Evolutionary conservation across 306 rosid species (phyloP).

Genomic region (Nissolia schottii): DNA sequence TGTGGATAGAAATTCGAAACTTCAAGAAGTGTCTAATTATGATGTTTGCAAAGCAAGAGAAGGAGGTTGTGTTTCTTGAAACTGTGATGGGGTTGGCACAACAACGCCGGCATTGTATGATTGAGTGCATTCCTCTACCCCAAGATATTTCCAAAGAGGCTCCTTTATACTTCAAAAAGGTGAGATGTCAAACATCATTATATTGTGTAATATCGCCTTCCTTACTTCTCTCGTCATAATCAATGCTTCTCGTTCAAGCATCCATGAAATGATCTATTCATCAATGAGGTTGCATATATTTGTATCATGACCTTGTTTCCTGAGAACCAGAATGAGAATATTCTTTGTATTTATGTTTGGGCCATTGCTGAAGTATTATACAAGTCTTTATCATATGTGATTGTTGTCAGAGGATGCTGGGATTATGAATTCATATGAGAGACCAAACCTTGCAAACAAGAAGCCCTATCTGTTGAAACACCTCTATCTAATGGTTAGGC

Average conservation of each 20-base stretch:
- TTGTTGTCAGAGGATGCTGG: neutral
- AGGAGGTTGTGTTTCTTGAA: slow-evolving; percentile 86
- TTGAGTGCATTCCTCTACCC: slow-evolving; percentile 87
- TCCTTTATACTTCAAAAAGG: slow-evolving; percentile 88
- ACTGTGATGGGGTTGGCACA: slow-evolving; percentile 84
- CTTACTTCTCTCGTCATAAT: neutral
- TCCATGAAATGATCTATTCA: neutral
- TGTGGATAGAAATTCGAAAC: slow-evolving; percentile 86
- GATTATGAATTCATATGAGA: neutral
- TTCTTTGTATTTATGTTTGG: neutral
- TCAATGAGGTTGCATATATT: neutral
- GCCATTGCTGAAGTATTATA: neutral
- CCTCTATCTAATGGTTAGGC: neutral
- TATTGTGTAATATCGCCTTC: neutral
- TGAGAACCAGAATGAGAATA: neutral
- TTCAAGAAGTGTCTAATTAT: slow-evolving; percentile 92
- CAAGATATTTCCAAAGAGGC: slow-evolving; percentile 72
- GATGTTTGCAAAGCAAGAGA: slow-evolving; percentile 90
- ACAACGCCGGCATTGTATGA: slow-evolving; percentile 71
- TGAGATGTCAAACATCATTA: slow-evolving; percentile 14
- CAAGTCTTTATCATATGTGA: neutral
- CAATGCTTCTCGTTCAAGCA: slow-evolving; percentile 5
- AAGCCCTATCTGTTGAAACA: neutral
- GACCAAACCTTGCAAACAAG: neutral
- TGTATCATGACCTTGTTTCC: neutral